These are phyloP conservation scores for Crucihimalaya himalaica DNA, from an alignment of 345 rosid species.

Conservation along the genomic window DNA sequence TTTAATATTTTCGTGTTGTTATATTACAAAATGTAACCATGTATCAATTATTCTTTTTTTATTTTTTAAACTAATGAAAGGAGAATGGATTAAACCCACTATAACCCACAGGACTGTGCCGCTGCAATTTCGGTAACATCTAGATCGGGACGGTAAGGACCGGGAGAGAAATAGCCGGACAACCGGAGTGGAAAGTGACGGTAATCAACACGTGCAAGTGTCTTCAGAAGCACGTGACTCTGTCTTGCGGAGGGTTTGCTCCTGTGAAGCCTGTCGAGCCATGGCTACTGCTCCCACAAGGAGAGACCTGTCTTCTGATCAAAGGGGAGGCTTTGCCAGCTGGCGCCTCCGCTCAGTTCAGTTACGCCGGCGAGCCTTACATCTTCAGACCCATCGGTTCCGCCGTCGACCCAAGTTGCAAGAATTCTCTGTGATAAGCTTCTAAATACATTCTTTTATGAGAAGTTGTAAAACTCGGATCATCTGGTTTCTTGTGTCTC, in stretches of 20 bases:
- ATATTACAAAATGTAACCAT: not conserved
- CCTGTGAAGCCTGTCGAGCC: conserved; percentile 29
- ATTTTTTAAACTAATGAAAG: not conserved
- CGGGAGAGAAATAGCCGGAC: conserved; percentile 18
- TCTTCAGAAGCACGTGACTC: conserved; percentile 26
- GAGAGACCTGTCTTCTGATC: conserved; percentile 23
- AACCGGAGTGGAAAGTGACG: conserved; percentile 24
- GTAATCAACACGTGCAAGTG: conserved; percentile 37
- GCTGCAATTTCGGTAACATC: conserved; percentile 2
- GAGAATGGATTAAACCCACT: not conserved
- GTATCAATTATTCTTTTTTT: not conserved
- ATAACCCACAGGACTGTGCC: conserved; percentile 6
- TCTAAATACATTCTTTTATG: not conserved
- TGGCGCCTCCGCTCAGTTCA: conserved; percentile 23
- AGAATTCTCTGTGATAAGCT: not conserved
- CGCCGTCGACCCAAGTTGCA: conserved; percentile 22
- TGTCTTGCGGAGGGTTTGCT: conserved; percentile 20
- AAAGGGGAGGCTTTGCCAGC: conserved; percentile 27
- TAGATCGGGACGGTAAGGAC: conserved; percentile 24
- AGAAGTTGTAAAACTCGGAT: not conserved
- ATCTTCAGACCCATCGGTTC: conserved; percentile 25
- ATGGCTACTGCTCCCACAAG: conserved; percentile 28
- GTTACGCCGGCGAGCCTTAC: conserved; percentile 29
- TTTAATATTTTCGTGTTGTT: not conserved
- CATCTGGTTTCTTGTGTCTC: not conserved